These are phyloP conservation scores for Decorospora gaudefroyi DNA, from an alignment of 2,329 filamentous ascomycete genomes.

Conservation along the genomic window DNA sequence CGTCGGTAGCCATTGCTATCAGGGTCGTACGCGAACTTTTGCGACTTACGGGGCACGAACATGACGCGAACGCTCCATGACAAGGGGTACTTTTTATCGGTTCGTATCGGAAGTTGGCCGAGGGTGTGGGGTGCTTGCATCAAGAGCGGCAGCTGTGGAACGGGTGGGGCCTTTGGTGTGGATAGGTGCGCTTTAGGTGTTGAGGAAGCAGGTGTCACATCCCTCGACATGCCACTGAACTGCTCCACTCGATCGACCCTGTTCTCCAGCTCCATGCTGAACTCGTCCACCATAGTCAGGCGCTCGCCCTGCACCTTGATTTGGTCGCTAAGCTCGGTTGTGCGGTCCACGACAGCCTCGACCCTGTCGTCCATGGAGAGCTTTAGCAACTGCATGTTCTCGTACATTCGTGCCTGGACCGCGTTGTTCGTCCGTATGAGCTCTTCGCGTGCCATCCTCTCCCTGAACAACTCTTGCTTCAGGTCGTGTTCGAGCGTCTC, in stretches of 20 bases:
- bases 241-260: constrained; percentile 45
- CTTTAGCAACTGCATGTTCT: constrained; percentile 47
- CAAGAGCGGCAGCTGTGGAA: constrained; percentile 36
- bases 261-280: constrained; percentile 49
- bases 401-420: constrained; percentile 45
- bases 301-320: constrained; percentile 46
- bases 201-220: constrained; percentile 36
- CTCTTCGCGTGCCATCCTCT: constrained; percentile 42
- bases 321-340: constrained; percentile 45
- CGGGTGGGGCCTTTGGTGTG: constrained; percentile 31
- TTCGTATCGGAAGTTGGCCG: constrained; percentile 45
- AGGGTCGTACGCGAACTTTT: constrained; percentile 46
- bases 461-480: constrained; percentile 45
- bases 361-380: constrained; percentile 49
- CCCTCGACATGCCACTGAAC: constrained; percentile 29
- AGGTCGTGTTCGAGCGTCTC: constrained; percentile 44
- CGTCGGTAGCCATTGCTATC: constrained; percentile 47
- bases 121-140: constrained; percentile 37
- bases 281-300: constrained; percentile 47
- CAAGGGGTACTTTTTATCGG: constrained; percentile 45
- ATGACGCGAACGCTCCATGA: constrained; percentile 48
- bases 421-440: constrained; percentile 40
- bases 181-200: constrained; percentile 34
- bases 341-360: constrained; percentile 49
- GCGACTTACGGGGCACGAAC: constrained; percentile 46